Evolutionary conservation across 768 basidiomycete species (phyloP).

Genomic region (Tricholomella constricta): DNA sequence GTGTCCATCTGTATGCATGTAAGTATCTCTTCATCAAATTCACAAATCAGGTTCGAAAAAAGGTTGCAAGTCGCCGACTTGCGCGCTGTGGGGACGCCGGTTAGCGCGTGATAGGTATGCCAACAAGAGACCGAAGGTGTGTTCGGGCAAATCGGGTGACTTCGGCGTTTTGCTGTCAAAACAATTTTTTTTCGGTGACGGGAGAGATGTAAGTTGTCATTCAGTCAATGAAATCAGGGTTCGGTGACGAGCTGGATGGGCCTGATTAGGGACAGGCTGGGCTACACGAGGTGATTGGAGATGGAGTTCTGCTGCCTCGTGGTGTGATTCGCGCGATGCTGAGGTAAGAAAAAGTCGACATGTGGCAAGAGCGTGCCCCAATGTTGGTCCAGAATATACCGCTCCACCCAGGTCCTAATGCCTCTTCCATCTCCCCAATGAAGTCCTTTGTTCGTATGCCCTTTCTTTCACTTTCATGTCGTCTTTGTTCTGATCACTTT

Average conservation of each 20-base stretch:
- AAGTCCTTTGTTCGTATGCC: slow-evolving; percentile 18
- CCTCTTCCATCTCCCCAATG: slow-evolving; percentile 13
- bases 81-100: no score
- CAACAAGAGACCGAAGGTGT: no score
- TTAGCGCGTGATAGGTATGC: no score
- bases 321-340: slow-evolving; percentile 20
- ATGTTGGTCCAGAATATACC: slow-evolving; percentile 17
- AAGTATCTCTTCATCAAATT: no score
- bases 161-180: no score
- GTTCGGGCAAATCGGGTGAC: no score
- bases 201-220: no score
- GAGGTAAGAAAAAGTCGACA: slow-evolving; percentile 20
- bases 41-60: no score
- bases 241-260: not conserved
- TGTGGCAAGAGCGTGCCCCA: slow-evolving; percentile 24
- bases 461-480: slow-evolving; percentile 7
- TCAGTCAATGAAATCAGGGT: no score
- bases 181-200: no score
- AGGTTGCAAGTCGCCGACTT: no score
- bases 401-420: slow-evolving; percentile 5
- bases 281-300: slow-evolving; percentile 5
- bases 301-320: slow-evolving; percentile 14
- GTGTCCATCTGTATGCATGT: no score
- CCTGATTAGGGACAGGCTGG: not conserved
- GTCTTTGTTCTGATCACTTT: slow-evolving; percentile 13